Evolutionary conservation across 768 basidiomycete species (phyloP).

Genomic region (Mycena indigotica): DNA sequence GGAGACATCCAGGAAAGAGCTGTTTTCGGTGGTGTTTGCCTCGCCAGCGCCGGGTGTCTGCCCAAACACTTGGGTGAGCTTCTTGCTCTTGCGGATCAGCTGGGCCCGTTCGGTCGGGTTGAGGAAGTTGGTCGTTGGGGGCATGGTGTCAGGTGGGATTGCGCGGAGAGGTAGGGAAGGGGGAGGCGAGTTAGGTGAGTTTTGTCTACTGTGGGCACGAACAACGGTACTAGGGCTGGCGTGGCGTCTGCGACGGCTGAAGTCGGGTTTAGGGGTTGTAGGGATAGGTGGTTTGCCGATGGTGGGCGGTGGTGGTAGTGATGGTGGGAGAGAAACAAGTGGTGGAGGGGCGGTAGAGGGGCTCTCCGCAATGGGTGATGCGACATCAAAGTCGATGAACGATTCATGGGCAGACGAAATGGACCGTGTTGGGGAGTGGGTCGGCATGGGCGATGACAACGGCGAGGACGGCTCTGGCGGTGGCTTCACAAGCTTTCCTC

Average conservation of each 20-base stretch:
- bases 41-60: slow-evolving; percentile 56
- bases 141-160: slow-evolving; percentile 34
- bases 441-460: not conserved
- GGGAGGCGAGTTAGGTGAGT: slow-evolving; percentile 1
- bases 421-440: slow-evolving; percentile 27
- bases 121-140: slow-evolving; percentile 71
- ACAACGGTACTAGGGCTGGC: slow-evolving; percentile 12
- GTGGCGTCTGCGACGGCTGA: slow-evolving; percentile 36
- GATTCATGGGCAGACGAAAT: slow-evolving; percentile 20
- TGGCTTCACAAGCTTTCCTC: slow-evolving; percentile 15
- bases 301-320: too few relatives aligned
- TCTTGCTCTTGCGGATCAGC: slow-evolving; percentile 71
- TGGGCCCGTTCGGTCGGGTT: slow-evolving; percentile 67
- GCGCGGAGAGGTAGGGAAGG: slow-evolving; percentile 13
- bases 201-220: slow-evolving; percentile 5
- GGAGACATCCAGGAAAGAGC: slow-evolving; percentile 24
- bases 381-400: slow-evolving; percentile 21
- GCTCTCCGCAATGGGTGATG: slow-evolving; percentile 10
- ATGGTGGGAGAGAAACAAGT: too few relatives aligned
- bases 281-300: slow-evolving; percentile 50
- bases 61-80: slow-evolving; percentile 81
- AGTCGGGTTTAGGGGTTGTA: slow-evolving; percentile 48
- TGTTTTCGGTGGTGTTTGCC: slow-evolving; percentile 28
- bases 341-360: slow-evolving; percentile 26
- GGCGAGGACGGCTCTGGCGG: not conserved